Base-by-base conservation (phyloP, 257 asterid species). In the Paulownia fortunei region DNA sequence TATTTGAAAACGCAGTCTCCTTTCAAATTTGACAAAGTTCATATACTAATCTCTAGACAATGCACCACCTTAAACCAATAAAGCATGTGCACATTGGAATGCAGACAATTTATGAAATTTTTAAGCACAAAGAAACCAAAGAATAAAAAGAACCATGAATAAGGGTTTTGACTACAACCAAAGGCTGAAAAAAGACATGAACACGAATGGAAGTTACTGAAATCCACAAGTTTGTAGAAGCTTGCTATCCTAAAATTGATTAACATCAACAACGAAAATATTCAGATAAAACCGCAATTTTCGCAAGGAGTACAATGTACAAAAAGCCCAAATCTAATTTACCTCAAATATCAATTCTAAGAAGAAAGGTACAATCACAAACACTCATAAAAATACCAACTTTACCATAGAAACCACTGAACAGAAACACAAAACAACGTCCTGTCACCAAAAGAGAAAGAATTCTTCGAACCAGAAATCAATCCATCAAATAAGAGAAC, bases 401-500 rank as follows among this genome's bases (percentile, higher is more conserved):
- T 2, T 18, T 18, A 70, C 11, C 26, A 19, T 6, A 24, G 13
- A 72, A 10, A 30, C 62, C 72, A 19, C 8, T 3, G 23, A 63
- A 63, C 18, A 60, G 23, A 30, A 61, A 59, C 21, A 4, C 26
- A 24, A 23, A 56, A 24, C 24, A 30, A 11, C 23, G 6, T 5
- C n/a, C 11, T 16, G 10, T 55, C 49, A 6, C 51, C 58, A 37
- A 24, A 52, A 37, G 24, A 34, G 68, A 27, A 59, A 15, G 6
- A n/a, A 7, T 2, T 24, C 7, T 2, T 12, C 24, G 55, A 37
- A 63, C 47, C 34, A 60, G 8, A 64, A 42, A 21, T 6, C 67
- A 56, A 73, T 18, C 60, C 7, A 68, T 21, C 75, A 67, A 36
- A 15, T n/a, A 12, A 36, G 49, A 60, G 27, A 79, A 79, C 11